These are phyloP conservation scores for Candida glaebosa DNA, from an alignment of 805 yeast species.

Conservation along the genomic window DNA sequence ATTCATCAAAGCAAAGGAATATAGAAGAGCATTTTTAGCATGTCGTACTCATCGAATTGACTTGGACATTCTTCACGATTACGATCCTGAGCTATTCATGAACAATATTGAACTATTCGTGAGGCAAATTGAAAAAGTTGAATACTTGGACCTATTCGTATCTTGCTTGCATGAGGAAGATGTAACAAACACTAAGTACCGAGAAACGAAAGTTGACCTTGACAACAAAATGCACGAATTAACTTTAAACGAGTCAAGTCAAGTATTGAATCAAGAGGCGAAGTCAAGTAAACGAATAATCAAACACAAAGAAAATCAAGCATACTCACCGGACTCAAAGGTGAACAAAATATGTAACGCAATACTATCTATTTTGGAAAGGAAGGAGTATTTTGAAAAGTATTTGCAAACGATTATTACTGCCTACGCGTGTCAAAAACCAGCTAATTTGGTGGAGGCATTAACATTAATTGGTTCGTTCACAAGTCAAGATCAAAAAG, in stretches of 20 bases:
- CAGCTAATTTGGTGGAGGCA: slow-evolving; percentile 81
- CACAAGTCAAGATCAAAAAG: slow-evolving; percentile 42
- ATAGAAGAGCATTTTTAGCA: slow-evolving; percentile 68
- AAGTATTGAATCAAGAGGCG: slow-evolving; percentile 16
- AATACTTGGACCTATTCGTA: slow-evolving; percentile 79
- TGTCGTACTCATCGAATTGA: slow-evolving; percentile 93
- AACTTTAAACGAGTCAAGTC: slow-evolving; percentile 14
- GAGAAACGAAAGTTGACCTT: slow-evolving; percentile 52
- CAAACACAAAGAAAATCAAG: slow-evolving; percentile 37
- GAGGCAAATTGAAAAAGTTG: slow-evolving; percentile 65
- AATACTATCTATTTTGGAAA: slow-evolving; percentile 52
- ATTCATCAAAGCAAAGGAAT: slow-evolving; percentile 55
- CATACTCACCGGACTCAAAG: slow-evolving; percentile 41
- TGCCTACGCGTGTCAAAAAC: slow-evolving; percentile 87
- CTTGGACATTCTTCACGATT: slow-evolving; percentile 85
- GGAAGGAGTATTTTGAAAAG: slow-evolving; percentile 48
- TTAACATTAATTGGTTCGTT: slow-evolving; percentile 57
- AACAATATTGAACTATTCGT: slow-evolving; percentile 64
- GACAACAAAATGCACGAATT: slow-evolving; percentile 11
- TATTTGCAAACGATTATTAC: slow-evolving; percentile 80
- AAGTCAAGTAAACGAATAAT: slow-evolving; percentile 29
- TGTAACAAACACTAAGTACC: slow-evolving; percentile 76
- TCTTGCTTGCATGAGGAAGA: slow-evolving; percentile 85
- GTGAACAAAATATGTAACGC: slow-evolving; percentile 76
- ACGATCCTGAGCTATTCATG: slow-evolving; percentile 67